Conservation (phyloP, 805 yeast species). For the Wickerhamiella dianesei region DNA sequence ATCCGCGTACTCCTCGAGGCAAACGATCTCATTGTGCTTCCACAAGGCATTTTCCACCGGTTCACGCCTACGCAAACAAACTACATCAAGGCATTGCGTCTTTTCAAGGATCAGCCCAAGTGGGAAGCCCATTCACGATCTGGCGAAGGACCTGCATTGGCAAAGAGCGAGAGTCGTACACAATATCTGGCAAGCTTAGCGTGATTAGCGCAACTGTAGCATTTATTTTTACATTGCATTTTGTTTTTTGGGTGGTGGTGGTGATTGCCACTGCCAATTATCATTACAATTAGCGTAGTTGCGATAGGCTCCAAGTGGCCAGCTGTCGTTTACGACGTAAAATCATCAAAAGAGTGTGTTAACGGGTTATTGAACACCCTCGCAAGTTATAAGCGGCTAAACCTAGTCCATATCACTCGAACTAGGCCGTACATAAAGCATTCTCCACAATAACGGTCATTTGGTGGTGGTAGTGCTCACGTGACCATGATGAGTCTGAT, state of each 20-base stretch:
- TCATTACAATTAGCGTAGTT: too few species aligned
- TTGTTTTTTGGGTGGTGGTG: too few species aligned
- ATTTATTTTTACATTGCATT: background rate
- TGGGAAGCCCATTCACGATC: constrained; percentile 39
- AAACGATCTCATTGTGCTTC: constrained; percentile 51
- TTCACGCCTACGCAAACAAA: constrained; percentile 59
- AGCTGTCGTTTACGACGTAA: too few species aligned
- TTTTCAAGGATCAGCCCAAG: constrained; percentile 90
- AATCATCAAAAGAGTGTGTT: too few species aligned
- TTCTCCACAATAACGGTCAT: background rate
- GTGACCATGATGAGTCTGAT: background rate
- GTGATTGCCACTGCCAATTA: too few species aligned
- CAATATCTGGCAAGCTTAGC: background rate
- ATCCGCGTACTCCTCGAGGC: constrained; percentile 51
- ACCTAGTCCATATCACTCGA: too few species aligned
- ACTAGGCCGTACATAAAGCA: too few species aligned
- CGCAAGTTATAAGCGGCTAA: too few species aligned
- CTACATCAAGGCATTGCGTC: constrained; percentile 61
- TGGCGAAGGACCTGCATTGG: background rate
- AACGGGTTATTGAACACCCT: too few species aligned
- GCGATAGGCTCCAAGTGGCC: too few species aligned
- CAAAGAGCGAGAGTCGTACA: background rate
- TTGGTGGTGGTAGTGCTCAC: background rate
- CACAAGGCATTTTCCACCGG: constrained; percentile 90
- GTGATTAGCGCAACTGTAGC: background rate